A percentile compares a stretch with the other conserved stretches of the same genome.
Conservation (phyloP, 2,329 filamentous ascomycete species). For the Venturia oleaginea region DNA sequence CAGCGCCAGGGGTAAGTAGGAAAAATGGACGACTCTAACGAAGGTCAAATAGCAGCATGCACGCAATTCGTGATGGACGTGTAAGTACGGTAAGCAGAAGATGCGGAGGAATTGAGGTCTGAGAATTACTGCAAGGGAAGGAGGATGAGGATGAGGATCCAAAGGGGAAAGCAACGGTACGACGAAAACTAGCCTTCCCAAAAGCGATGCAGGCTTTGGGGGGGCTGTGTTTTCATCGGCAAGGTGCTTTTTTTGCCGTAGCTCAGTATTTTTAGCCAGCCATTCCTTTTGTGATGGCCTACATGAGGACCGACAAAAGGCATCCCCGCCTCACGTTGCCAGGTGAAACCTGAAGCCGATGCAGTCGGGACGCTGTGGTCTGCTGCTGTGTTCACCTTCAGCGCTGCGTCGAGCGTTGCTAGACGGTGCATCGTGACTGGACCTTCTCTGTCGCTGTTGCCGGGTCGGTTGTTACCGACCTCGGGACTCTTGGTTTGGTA, state of each 20-base stretch:
- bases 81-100: background rate
- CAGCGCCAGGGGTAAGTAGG: background rate
- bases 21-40: background rate
- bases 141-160: background rate
- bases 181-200: background rate
- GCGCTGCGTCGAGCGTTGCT: background rate
- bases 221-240: background rate
- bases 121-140: background rate
- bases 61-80: background rate
- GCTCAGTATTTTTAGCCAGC: constrained; percentile 2
- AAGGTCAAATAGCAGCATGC: background rate
- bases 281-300: background rate
- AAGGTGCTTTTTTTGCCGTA: background rate
- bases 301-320: too few relatives aligned
- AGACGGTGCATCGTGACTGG: background rate
- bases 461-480: too few relatives aligned
- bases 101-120: background rate
- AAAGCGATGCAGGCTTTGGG: background rate
- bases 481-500: too few relatives aligned
- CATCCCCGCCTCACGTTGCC: background rate
- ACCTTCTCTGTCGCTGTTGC: background rate
- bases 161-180: background rate
- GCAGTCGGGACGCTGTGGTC: too few relatives aligned
- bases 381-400: background rate
- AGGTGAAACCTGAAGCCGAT: too few relatives aligned